phyloP scores from a whole-genome alignment of 1,284 basidiomycete species.

The Melampsora abietis-canadensis region DNA sequence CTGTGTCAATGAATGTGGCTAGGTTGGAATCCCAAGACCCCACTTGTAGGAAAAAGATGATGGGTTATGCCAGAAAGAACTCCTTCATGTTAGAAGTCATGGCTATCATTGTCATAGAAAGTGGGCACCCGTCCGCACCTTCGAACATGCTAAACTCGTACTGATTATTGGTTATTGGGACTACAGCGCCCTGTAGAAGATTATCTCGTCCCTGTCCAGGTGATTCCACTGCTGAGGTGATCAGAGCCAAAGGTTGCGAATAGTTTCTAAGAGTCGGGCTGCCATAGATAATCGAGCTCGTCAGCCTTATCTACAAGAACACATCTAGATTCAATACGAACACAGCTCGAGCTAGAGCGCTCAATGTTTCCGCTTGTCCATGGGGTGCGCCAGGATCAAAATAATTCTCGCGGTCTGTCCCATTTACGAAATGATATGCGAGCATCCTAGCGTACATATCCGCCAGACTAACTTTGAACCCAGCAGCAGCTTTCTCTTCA shows the following conservation, averaged over 20 bases:
- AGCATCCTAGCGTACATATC: conserved; percentile 20
- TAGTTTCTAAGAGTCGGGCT: conserved; percentile 15
- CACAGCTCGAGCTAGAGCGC: background rate
- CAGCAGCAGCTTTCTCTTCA: conserved; percentile 7
- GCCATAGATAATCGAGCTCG: background rate
- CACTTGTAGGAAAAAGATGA: background rate
- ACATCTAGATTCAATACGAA: background rate
- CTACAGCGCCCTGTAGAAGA: background rate
- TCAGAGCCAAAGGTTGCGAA: conserved; percentile 26
- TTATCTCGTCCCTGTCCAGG: background rate
- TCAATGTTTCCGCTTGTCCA: conserved; percentile 13
- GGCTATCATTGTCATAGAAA: background rate
- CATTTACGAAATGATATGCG: conserved; percentile 21
- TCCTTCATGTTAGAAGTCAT: background rate
- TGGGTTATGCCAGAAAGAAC: background rate
- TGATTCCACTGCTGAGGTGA: conserved; percentile 20
- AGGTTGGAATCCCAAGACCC: conserved; percentile 27
- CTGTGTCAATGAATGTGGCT: conserved; percentile 21
- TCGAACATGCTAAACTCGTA: conserved; percentile 30
- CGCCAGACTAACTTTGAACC: conserved; percentile 14
- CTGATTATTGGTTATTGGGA: conserved; percentile 30
- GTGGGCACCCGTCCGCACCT: background rate
- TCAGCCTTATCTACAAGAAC: background rate
- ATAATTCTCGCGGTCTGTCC: conserved; percentile 15
- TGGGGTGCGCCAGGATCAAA: conserved; percentile 7